A percentile compares a stretch with the other conserved stretches of the same genome.
Evolutionary conservation across 768 basidiomycete species (phyloP).

Genomic region (Rhizopogon roseolus): DNA sequence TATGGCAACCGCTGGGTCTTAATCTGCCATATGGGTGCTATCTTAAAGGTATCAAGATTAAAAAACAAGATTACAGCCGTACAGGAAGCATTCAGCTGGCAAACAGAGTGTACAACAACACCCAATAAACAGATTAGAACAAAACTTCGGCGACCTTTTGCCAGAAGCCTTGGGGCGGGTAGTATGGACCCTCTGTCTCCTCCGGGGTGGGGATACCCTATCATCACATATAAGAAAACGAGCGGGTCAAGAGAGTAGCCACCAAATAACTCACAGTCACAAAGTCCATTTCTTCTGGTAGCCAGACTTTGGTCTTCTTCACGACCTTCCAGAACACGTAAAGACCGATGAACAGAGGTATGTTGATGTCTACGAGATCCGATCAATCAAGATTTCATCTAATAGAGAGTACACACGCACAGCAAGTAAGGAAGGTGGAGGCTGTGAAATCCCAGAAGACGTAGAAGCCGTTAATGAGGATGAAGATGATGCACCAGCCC

Average conservation of each 20-base stretch:
- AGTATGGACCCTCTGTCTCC: constrained; percentile 8
- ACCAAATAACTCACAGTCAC: constrained; percentile 44
- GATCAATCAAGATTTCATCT: background rate
- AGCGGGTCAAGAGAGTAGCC: background rate
- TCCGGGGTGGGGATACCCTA: constrained; percentile 9
- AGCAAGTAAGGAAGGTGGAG: constrained; percentile 45
- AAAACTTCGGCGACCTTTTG: constrained; percentile 4
- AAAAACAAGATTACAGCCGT: background rate
- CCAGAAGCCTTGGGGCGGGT: constrained; percentile 5
- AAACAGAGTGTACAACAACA: background rate
- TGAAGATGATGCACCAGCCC: constrained; percentile 56
- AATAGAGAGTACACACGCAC: constrained; percentile 20
- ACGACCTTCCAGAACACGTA: constrained; percentile 18
- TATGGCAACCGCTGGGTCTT: no score
- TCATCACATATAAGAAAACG: background rate
- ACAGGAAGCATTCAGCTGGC: background rate
- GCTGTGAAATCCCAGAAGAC: constrained; percentile 63
- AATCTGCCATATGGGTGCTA: no score
- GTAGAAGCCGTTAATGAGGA: constrained; percentile 48
- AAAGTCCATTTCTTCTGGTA: constrained; percentile 64
- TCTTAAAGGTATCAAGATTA: background rate
- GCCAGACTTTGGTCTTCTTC: constrained; percentile 35
- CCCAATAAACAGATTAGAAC: constrained; percentile 1
- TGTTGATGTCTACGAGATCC: constrained; percentile 26
- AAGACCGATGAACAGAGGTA: constrained; percentile 15